Evolutionary conservation across 192 early-diverging fungal genomes (phyloP), one percentile per base, ranked within the genome.

Genomic region (Podila horticola): DNA sequence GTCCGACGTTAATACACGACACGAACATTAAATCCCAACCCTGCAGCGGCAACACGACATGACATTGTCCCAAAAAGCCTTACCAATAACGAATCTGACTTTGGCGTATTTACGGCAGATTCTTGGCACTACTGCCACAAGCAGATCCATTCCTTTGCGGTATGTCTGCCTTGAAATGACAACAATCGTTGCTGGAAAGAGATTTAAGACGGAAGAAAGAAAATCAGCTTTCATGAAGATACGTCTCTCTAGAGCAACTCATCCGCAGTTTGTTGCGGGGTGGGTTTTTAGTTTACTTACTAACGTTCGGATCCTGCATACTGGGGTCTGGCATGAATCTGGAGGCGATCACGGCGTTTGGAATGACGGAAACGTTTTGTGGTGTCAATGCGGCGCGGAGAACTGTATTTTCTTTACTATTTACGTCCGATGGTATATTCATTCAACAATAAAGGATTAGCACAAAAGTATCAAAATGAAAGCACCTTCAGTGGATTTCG

Each of bases 391-490:
- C 92, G 2, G 96, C 98, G 22, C 98, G 87, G 30, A 99, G 83
- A 12, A 99, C 98, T 2, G 98, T 99, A 84, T 99, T 99, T 84
- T 98, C 98, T 84, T 98, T 99, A 87, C 97, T 97, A 69, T 68
- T 49, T 45, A 45, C 13, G 41, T 45, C 41, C 41, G 41, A 45
- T 45, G 41, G 15, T 12, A 45, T 13, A 45, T 45, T 36, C 41
- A 45, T 45, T 4, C 41, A 45, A 17, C 4, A 36, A 17, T 45
- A 45, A 0, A 45, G 41, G 41, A 15, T 45, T 45, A 45, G 41
- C 41, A 45, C 11, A 15, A 0, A 1, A 45, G 4, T 13, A 45
- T 45, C 41, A 45, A 45, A 45, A 17, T 0, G 4, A 45, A 17
- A 11, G 41, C 15, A 13, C 12, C 4, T 45, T 17, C 41, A 12